Evolutionary conservation across 345 rosid genomes (phyloP).

Genomic region (Diplotaxis tenuifolia): DNA sequence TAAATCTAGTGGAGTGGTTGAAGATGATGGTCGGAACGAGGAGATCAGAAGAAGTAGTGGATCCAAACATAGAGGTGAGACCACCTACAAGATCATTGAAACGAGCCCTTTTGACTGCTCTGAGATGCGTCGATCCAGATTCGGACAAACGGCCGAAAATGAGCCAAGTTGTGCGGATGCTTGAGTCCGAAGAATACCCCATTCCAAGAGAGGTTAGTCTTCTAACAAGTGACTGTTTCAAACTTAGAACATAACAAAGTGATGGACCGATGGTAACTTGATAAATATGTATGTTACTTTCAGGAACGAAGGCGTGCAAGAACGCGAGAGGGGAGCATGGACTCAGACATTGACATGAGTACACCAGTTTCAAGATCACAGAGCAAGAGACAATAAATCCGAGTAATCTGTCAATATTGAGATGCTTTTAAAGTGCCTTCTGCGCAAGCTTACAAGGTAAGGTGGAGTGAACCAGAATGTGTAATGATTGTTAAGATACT

Average conservation of each 20-base stretch:
- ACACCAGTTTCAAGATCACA: conserved; percentile 61
- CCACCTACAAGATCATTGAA: conserved; percentile 85
- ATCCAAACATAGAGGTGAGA: conserved; percentile 73
- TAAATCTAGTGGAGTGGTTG: conserved; percentile 94
- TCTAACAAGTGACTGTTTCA: background rate
- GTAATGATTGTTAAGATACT: conserved; percentile 9
- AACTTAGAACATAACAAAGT: background rate
- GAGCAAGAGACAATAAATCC: conserved; percentile 41
- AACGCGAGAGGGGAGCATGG: conserved; percentile 64
- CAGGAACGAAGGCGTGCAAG: conserved; percentile 84
- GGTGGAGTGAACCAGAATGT: background rate
- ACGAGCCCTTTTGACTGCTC: conserved; percentile 82
- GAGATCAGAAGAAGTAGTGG: conserved; percentile 86
- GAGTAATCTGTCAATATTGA: background rate
- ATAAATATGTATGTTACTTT: conserved; percentile 5
- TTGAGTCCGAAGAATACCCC: conserved; percentile 94
- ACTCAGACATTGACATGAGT: conserved; percentile 79
- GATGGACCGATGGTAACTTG: background rate
- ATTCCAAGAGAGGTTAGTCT: conserved; percentile 79
- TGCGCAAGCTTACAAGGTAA: background rate
- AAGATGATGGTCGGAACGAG: conserved; percentile 95
- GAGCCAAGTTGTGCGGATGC: conserved; percentile 99
- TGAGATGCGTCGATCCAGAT: conserved; percentile 92
- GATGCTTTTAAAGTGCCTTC: background rate
- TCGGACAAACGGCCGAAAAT: conserved; percentile 85